These are phyloP conservation scores for Rhododendron griersonianum DNA, from an alignment of 148 eudicot species.

Conservation along the genomic window DNA sequence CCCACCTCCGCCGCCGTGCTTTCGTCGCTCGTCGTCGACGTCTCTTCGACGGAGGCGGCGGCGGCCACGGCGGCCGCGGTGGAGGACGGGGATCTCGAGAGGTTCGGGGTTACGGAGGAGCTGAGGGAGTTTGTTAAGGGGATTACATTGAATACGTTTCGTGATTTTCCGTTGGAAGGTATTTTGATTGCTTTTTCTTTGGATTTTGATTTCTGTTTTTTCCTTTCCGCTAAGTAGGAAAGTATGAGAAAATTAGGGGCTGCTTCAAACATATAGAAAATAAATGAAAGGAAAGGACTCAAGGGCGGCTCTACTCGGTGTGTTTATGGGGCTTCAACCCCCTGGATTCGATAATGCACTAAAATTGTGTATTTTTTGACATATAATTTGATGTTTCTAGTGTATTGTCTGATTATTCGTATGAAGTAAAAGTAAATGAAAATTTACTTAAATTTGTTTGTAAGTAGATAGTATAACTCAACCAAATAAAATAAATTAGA, in stretches of 20 bases:
- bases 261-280: background rate
- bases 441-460: too few relatives aligned
- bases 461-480: background rate
- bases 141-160: constrained; percentile 57
- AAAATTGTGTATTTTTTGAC: background rate
- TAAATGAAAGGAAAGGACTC: too few relatives aligned
- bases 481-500: background rate
- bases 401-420: background rate
- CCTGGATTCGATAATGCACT: too few relatives aligned
- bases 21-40: constrained; percentile 36
- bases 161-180: constrained; percentile 80
- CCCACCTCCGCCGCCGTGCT: constrained; percentile 27
- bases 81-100: constrained; percentile 43
- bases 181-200: background rate
- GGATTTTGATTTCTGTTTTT: background rate
- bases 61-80: constrained; percentile 8
- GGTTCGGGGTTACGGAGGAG: constrained; percentile 77
- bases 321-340: too few relatives aligned
- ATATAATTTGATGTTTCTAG: background rate
- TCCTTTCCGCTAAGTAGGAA: background rate
- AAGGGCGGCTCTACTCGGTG: too few relatives aligned
- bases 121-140: constrained; percentile 78
- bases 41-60: constrained; percentile 5
- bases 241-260: background rate
- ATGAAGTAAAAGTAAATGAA: background rate